These are phyloP conservation scores for Lignosus rhinocerotis DNA, from an alignment of 1,284 basidiomycete genomes.

Conservation along the genomic window DNA sequence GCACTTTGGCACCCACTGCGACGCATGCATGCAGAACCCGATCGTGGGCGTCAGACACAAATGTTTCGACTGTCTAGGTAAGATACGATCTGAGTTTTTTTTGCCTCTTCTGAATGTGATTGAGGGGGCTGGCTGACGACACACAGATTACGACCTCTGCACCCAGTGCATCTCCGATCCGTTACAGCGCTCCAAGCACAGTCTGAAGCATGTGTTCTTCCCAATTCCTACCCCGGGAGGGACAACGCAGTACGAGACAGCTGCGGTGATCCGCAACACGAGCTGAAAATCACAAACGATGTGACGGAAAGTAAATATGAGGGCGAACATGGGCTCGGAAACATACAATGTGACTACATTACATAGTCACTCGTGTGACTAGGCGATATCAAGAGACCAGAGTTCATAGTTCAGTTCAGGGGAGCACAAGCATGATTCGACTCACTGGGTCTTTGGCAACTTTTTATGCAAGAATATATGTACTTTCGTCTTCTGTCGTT, in stretches of 20 bases:
- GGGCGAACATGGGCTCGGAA: no score
- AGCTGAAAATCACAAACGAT: no score
- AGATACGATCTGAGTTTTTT: neutral
- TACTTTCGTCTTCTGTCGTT: no score
- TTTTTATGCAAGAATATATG: no score
- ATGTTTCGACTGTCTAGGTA: conserved; percentile 58
- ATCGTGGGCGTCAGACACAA: conserved; percentile 53
- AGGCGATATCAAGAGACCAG: no score
- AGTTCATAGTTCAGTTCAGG: no score
- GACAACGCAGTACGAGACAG: neutral
- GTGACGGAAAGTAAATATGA: no score
- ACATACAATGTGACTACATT: no score
- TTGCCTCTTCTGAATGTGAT: no score
- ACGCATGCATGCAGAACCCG: conserved; percentile 67
- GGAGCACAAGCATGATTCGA: no score
- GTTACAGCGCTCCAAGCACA: conserved; percentile 25
- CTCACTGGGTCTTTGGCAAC: no score
- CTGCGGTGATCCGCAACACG: neutral
- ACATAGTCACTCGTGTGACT: no score
- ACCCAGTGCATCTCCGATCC: conserved; percentile 57
- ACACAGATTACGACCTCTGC: conserved; percentile 70
- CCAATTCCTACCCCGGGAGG: conserved; percentile 8
- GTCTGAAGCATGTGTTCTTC: conserved; percentile 14
- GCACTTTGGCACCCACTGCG: conserved; percentile 42
- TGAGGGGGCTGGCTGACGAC: neutral